Percentiles rank a stretch among this genome's conserved stretches.
phyloP scores from a whole-genome alignment of 805 yeast genomes.

The Candida michaelii region DNA sequence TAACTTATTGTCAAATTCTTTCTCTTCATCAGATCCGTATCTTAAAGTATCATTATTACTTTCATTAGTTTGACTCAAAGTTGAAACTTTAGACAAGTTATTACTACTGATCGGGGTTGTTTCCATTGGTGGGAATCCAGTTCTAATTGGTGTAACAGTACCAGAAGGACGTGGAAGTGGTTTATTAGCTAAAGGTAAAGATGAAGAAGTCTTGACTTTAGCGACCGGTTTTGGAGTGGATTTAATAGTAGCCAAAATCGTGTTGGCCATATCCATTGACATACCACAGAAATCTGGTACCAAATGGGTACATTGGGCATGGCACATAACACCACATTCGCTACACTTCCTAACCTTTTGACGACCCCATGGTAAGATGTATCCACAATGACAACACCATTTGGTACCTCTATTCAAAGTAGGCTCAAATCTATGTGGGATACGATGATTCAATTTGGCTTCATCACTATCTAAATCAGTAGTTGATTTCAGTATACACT shows the following conservation, averaged over 20 bases:
- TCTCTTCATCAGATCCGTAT: constrained; percentile 14
- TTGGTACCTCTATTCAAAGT: constrained; percentile 90
- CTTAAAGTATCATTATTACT: constrained; percentile 20
- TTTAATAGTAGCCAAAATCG: constrained; percentile 79
- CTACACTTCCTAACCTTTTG: constrained; percentile 90
- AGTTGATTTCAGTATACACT: constrained; percentile 77
- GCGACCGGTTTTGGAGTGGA: constrained; percentile 47
- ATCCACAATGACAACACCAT: constrained; percentile 99
- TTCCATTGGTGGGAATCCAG: constrained; percentile 16
- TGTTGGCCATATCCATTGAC: constrained; percentile 96
- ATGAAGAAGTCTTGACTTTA: constrained; percentile 1
- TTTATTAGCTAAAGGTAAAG: not conserved
- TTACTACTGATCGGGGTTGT: constrained; percentile 11
- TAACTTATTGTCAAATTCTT: constrained; percentile 20
- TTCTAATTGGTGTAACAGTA: constrained; percentile 9
- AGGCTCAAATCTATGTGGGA: constrained; percentile 96
- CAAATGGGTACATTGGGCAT: constrained; percentile 84
- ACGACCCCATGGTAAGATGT: constrained; percentile 90
- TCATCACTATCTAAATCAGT: constrained; percentile 66
- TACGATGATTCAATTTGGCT: constrained; percentile 86
- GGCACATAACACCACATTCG: constrained; percentile 95
- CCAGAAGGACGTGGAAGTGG: not conserved
- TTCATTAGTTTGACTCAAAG: constrained; percentile 5
- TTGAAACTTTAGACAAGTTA: constrained; percentile 9
- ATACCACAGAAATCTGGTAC: constrained; percentile 99